A percentile compares a stretch with the other conserved stretches of the same genome.
These are phyloP conservation scores for Trypanosoma vivax DNA, from an alignment of 208 protist species.

Conservation along the genomic window DNA sequence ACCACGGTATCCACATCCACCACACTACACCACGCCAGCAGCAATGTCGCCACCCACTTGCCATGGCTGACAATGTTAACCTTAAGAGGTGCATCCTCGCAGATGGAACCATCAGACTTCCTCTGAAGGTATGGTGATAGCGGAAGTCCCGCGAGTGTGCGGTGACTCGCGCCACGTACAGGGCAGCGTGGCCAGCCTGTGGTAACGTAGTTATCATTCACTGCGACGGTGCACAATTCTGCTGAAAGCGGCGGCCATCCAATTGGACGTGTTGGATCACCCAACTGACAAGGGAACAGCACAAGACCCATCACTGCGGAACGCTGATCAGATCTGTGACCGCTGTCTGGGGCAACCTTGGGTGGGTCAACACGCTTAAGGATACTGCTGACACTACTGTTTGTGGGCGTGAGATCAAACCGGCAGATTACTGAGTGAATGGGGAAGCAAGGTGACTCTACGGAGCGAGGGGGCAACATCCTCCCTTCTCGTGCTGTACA, in stretches of 20 bases:
- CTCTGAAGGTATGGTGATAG: constrained; percentile 6
- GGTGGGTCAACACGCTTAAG: constrained; percentile 6
- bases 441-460: constrained; percentile 13
- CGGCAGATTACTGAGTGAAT: constrained; percentile 9
- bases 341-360: background rate
- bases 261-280: constrained; percentile 7
- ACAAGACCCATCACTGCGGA: constrained; percentile 12
- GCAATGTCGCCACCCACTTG: constrained; percentile 14
- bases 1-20: constrained; percentile 4
- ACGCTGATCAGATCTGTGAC: background rate
- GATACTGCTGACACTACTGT: background rate
- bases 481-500: too few relatives aligned
- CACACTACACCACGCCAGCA: constrained; percentile 17
- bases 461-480: background rate
- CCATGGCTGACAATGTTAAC: constrained; percentile 8
- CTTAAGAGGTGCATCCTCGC: constrained; percentile 2
- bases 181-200: constrained; percentile 8
- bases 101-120: background rate
- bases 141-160: constrained; percentile 14
- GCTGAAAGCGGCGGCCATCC: constrained; percentile 6
- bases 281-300: constrained; percentile 13
- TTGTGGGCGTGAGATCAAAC: constrained; percentile 7
- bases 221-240: constrained; percentile 10
- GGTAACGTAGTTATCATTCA: constrained; percentile 14
- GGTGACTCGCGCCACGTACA: constrained; percentile 12